Percentiles rank a stretch among this genome's conserved stretches.
These are phyloP conservation scores for Cicer yamashitae DNA, from an alignment of 306 rosid genomes.

Conservation along the genomic window DNA sequence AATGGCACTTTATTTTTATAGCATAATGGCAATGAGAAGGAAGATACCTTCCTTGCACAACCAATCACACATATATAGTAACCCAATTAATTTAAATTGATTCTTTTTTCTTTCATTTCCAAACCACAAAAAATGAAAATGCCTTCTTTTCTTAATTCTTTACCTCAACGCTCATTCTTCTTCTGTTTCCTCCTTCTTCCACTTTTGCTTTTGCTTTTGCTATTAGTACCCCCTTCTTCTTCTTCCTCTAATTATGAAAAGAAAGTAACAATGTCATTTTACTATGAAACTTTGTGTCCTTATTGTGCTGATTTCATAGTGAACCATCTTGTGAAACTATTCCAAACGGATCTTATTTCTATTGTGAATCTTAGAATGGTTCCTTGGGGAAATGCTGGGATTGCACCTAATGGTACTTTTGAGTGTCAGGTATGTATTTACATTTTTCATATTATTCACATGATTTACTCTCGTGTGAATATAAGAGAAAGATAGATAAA, in stretches of 20 bases:
- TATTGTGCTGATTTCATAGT: slow-evolving; percentile 86
- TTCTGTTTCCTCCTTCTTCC: slow-evolving; percentile 55
- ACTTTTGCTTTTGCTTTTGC: slow-evolving; percentile 45
- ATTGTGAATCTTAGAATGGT: slow-evolving; percentile 73
- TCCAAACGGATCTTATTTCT: slow-evolving; percentile 73
- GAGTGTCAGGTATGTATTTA: slow-evolving; percentile 64
- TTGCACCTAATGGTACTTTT: slow-evolving; percentile 58
- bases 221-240: slow-evolving; percentile 39
- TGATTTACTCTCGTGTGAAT: neutral
- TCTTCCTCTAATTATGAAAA: neutral
- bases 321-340: slow-evolving; percentile 66
- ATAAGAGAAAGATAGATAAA: too few relatives aligned
- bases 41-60: slow-evolving; percentile 38
- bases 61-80: neutral
- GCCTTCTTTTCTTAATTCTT: slow-evolving; percentile 53
- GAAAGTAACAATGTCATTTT: slow-evolving; percentile 67
- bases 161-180: slow-evolving; percentile 68
- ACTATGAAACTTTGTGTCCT: slow-evolving; percentile 86
- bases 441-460: neutral
- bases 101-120: slow-evolving; percentile 1
- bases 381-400: slow-evolving; percentile 92
- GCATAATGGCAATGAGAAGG: slow-evolving; percentile 3
- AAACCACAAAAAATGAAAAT: slow-evolving; percentile 42
- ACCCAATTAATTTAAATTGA: neutral
- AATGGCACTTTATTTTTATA: neutral